Base-by-base conservation (phyloP, 2,329 filamentous ascomycete genomes). In the Graphilbum ipis-grandicollis region DNA sequence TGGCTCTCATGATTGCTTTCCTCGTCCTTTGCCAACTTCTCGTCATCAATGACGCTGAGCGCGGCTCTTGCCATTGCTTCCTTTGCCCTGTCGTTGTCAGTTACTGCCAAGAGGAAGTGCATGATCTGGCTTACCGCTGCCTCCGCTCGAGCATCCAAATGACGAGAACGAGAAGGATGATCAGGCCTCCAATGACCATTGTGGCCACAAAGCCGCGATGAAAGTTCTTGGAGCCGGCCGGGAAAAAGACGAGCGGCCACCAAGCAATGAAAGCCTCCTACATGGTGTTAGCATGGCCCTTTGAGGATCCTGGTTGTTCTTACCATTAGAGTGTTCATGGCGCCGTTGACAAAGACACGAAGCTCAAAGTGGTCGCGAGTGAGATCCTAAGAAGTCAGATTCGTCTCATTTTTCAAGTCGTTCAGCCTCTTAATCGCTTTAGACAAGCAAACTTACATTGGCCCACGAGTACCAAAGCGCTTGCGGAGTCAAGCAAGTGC, bases 191-290 rank as follows among this genome's bases (percentile, higher is more conserved):
- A 17, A 33, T 33, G 19, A 33, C 32, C 32, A 33, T 33, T 12
- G 32, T 33, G 19, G 32, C n/a, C 14, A 33, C 22, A 25, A 33
- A 33, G 7, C 32, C 32, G 32, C 32, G 32, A 19, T 33, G 10
- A 19, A 23, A 33, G 21, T 33, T 33, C 12, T n/a, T 22, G 13
- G 32, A 33, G 32, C 15, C 19, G 32, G 32, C 19, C 21, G 32
- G 32, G 32, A 22, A 33, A 33, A 33, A 33, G 14, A 33, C n/a
- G 12, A 33, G 32, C 19, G 32, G 32, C 32, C 32, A 33, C 32
- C 32, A 33, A 4, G 32, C 32, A 17, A 33, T 33, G 9, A 33
- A 33, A 10, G 32, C 32, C 21, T 33, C 32, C 32, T 33, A 17
- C 7, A 33, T 6, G 6, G 21, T 6, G 21, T 10, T 23, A n/a